Evolutionary conservation across 2,329 filamentous ascomycete species (phyloP).

Genomic region (Trichophyton mentagrophytes): DNA sequence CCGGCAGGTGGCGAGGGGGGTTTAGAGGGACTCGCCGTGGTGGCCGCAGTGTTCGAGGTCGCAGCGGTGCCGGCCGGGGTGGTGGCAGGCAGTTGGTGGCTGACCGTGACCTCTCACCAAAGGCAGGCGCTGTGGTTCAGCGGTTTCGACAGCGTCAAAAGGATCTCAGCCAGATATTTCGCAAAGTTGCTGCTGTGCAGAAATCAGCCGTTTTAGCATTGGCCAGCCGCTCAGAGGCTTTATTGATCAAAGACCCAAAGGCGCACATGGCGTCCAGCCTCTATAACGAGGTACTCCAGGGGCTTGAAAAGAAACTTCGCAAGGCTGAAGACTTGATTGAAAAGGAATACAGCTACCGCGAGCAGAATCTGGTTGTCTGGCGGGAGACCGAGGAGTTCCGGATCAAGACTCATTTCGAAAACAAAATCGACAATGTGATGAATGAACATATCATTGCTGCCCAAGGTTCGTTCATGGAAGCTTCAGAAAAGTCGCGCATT

Average conservation of each 20-base stretch:
- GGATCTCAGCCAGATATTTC: conserved; percentile 32
- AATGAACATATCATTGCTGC: conserved; percentile 31
- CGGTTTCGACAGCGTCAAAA: conserved; percentile 31
- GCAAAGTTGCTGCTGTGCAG: conserved; percentile 30
- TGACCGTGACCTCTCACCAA: conserved; percentile 23
- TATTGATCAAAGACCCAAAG: conserved; percentile 29
- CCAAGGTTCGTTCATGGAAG: conserved; percentile 28
- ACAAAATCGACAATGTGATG: conserved; percentile 19
- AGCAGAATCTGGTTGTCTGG: conserved; percentile 21
- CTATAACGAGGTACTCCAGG: conserved; percentile 25
- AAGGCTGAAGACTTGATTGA: conserved; percentile 20
- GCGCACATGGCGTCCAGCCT: conserved; percentile 30
- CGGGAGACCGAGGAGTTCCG: conserved; percentile 22
- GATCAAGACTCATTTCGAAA: conserved; percentile 23
- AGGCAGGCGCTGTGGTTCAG: conserved; percentile 25
- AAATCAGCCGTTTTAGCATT: conserved; percentile 29
- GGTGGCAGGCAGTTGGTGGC: conserved; percentile 21
- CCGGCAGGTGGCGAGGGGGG: conserved; percentile 20
- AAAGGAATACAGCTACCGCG: conserved; percentile 24
- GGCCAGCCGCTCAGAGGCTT: conserved; percentile 27
- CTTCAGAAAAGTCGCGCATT: conserved; percentile 27
- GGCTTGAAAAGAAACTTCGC: conserved; percentile 20
- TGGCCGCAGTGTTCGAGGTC: conserved; percentile 20
- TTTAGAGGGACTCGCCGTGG: conserved; percentile 7
- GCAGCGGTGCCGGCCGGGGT: conserved; percentile 19